Evolutionary conservation across 2,329 filamentous ascomycete species (phyloP).

Genomic region (Neofusicoccum cordaticola): DNA sequence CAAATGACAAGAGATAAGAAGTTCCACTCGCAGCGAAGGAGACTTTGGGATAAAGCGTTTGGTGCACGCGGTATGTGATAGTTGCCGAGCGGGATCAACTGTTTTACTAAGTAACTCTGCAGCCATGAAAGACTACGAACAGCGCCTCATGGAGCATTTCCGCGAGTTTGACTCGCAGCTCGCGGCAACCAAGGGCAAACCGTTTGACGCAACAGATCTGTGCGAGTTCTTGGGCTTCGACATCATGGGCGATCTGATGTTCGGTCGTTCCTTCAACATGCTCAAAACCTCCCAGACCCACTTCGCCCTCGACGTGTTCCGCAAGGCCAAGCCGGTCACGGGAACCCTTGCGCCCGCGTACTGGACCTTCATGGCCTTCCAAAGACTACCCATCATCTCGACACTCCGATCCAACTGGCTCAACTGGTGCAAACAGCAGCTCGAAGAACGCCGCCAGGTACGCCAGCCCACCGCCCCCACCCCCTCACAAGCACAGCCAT

Average conservation of each 20-base stretch:
- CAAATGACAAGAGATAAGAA: constrained; percentile 29
- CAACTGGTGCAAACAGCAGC: background rate
- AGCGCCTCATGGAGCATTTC: background rate
- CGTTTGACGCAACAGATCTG: background rate
- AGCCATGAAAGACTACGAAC: constrained; percentile 2
- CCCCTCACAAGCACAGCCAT: background rate
- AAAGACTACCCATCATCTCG: constrained; percentile 20
- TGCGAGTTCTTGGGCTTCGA: constrained; percentile 48
- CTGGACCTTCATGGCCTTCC: constrained; percentile 38
- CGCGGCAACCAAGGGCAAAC: background rate
- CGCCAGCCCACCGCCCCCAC: background rate
- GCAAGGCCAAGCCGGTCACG: constrained; percentile 24
- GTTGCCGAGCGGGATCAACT: no score
- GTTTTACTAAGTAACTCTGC: no score
- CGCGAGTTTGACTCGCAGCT: background rate
- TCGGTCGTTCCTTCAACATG: constrained; percentile 46
- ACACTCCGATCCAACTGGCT: background rate
- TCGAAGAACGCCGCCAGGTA: background rate
- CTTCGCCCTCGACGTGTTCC: constrained; percentile 41
- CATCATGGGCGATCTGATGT: constrained; percentile 50
- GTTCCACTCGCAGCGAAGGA: constrained; percentile 30
- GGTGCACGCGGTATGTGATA: constrained; percentile 22
- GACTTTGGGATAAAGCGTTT: constrained; percentile 34
- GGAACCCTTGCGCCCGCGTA: background rate
- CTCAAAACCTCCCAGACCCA: constrained; percentile 41